A percentile compares a stretch with the other conserved stretches of the same genome.
Evolutionary conservation across 2,329 filamentous ascomycete species (phyloP).

Genomic region (Neoscytalidium dimidiatum): DNA sequence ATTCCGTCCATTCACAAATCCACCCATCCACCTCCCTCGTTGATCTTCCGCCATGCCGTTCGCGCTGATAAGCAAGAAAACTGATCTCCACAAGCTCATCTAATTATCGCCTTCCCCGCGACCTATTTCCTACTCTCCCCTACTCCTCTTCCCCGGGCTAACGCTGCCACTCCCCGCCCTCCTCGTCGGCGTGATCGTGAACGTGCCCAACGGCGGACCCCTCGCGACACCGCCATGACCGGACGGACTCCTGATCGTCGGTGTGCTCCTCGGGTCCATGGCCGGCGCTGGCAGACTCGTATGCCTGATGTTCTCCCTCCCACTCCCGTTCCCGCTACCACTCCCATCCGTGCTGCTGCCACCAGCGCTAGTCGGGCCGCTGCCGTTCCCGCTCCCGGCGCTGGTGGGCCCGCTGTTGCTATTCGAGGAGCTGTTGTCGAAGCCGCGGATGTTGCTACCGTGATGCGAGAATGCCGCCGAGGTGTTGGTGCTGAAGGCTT

Average conservation of each 20-base stretch:
- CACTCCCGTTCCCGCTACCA: not conserved
- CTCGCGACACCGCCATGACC: not conserved
- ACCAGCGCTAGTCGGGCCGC: not conserved
- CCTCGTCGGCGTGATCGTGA: slow-evolving; percentile 12
- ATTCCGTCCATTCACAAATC: not conserved
- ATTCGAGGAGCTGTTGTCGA: not conserved
- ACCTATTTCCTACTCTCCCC: not conserved
- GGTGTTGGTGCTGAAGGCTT: not conserved
- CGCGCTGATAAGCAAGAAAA: not conserved
- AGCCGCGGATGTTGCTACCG: not conserved
- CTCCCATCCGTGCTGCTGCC: not conserved
- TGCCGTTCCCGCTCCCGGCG: not conserved
- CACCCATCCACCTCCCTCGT: not conserved
- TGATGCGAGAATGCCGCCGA: not conserved
- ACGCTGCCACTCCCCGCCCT: not conserved
- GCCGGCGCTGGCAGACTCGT: not conserved
- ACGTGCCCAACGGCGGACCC: slow-evolving; percentile 12
- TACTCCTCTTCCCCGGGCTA: slow-evolving; percentile 10
- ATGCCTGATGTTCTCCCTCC: not conserved
- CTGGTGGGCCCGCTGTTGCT: not conserved
- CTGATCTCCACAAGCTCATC: not conserved
- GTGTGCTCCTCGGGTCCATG: not conserved
- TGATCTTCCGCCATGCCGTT: not conserved
- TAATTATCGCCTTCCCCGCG: too few species aligned
- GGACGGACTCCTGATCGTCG: slow-evolving; percentile 3